Evolutionary conservation across 176 grass and related monocot species (phyloP).

Genomic region (Tuctoria greenei): DNA sequence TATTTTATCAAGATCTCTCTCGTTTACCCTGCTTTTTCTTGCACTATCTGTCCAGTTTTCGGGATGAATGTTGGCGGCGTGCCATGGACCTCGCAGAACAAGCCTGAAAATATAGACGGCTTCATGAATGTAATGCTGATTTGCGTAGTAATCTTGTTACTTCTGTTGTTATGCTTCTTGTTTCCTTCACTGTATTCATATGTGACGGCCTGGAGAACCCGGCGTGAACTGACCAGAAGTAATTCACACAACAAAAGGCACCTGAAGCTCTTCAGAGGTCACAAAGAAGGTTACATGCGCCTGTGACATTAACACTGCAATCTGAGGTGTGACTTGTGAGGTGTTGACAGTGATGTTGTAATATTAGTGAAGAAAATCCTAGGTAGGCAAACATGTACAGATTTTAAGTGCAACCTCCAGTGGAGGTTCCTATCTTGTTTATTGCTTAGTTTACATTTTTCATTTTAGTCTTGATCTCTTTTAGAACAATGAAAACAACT

Average conservation of each 20-base stretch:
- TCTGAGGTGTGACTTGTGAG: not conserved
- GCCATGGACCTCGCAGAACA: conserved; percentile 79
- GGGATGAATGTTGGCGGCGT: conserved; percentile 97
- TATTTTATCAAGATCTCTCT: conserved; percentile 7
- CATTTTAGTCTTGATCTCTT: not conserved
- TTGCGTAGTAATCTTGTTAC: conserved; percentile 54
- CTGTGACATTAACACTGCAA: conserved; percentile 39
- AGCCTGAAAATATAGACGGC: conserved; percentile 61
- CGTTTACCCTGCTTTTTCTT: conserved; percentile 26
- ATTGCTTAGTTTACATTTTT: conserved; percentile 26
- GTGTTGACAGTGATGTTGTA: conserved; percentile 11
- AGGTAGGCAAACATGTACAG: conserved; percentile 42
- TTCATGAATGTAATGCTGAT: conserved; percentile 90
- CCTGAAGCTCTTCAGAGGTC: conserved; percentile 49
- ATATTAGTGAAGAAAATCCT: not conserved
- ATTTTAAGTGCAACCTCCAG: conserved; percentile 9
- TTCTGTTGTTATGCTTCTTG: conserved; percentile 70
- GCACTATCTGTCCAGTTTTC: conserved; percentile 52
- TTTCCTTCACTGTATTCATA: conserved; percentile 81
- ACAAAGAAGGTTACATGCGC: conserved; percentile 63
- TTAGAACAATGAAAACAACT: not conserved
- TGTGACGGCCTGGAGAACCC: conserved; percentile 57
- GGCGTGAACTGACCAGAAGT: conserved; percentile 48
- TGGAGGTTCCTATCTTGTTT: conserved; percentile 8
- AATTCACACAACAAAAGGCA: conserved; percentile 66